phyloP scores from a whole-genome alignment of 2,329 filamentous ascomycete genomes.

The Cladophialophora bantiana region DNA sequence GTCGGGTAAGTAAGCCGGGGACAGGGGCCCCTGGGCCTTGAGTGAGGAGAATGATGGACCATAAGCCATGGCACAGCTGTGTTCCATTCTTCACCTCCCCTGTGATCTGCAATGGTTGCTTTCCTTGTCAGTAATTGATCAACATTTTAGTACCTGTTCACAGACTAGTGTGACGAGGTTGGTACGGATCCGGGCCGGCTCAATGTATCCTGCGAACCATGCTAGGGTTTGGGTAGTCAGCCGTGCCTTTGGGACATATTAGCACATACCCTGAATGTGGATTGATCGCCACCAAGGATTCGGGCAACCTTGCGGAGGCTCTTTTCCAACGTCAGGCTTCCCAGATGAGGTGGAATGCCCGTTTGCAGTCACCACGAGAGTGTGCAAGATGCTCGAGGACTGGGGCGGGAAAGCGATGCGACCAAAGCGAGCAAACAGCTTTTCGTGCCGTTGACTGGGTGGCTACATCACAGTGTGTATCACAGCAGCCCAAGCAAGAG shows the following conservation, averaged over 20 bases:
- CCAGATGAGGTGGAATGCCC: not conserved
- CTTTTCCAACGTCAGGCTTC: slow-evolving; percentile 2
- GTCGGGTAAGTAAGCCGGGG: not conserved
- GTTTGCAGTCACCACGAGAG: not conserved
- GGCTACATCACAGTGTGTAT: slow-evolving; percentile 11
- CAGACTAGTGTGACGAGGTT: slow-evolving; percentile 26
- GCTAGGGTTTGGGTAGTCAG: slow-evolving; percentile 21
- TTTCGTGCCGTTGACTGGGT: not conserved
- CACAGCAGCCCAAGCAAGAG: slow-evolving; percentile 3
- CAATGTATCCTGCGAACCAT: not conserved
- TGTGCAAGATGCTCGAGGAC: not conserved
- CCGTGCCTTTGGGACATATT: slow-evolving; percentile 5
- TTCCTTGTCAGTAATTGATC: slow-evolving; percentile 5
- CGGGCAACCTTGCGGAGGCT: not conserved
- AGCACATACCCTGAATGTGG: not conserved
- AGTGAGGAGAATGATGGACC: slow-evolving; percentile 4
- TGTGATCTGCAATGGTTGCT: slow-evolving; percentile 16
- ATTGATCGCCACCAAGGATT: slow-evolving; percentile 10
- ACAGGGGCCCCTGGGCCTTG: not conserved
- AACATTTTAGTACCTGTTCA: slow-evolving; percentile 10
- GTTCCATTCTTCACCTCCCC: slow-evolving; percentile 3
- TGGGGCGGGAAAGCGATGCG: not conserved
- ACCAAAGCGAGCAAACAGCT: not conserved
- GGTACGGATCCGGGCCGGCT: slow-evolving; percentile 13
- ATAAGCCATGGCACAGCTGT: not conserved